phyloP scores from a whole-genome alignment of 164 flowering plant species.

The Tinospora cordifolia region DNA sequence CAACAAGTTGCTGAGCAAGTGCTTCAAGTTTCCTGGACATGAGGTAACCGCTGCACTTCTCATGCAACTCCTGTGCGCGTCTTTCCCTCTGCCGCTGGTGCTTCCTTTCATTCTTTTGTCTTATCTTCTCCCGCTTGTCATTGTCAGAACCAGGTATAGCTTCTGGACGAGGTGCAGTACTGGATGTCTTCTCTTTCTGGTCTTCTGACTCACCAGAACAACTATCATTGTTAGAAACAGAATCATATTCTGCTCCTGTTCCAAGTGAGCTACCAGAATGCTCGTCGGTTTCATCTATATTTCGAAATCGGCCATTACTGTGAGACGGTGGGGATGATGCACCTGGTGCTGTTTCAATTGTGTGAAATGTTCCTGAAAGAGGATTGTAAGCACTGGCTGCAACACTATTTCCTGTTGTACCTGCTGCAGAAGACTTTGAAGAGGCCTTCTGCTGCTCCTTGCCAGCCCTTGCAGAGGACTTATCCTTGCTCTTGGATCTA shows the following conservation, averaged over 20 bases:
- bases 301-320: constrained; percentile 62
- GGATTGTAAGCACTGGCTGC: constrained; percentile 79
- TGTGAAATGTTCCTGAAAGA: constrained; percentile 66
- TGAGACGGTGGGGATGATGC: constrained; percentile 45
- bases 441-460: constrained; percentile 65
- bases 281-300: constrained; percentile 69
- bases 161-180: constrained; percentile 34
- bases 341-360: constrained; percentile 46
- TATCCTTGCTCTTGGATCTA: constrained; percentile 70
- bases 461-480: constrained; percentile 37
- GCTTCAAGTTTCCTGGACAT: constrained; percentile 88
- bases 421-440: constrained; percentile 42
- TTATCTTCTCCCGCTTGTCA: constrained; percentile 86
- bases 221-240: constrained; percentile 77
- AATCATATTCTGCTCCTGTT: constrained; percentile 66
- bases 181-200: constrained; percentile 59
- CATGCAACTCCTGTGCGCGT: constrained; percentile 87
- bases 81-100: constrained; percentile 94
- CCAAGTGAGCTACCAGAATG: constrained; percentile 51
- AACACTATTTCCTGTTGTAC: constrained; percentile 36
- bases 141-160: constrained; percentile 64
- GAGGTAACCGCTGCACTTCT: constrained; percentile 69
- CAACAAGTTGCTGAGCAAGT: constrained; percentile 81
- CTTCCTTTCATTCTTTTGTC: constrained; percentile 92
- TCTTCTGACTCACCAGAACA: constrained; percentile 97